Base-by-base conservation (phyloP, 2,329 filamentous ascomycete species). In the Diaporthe humulicola region DNA sequence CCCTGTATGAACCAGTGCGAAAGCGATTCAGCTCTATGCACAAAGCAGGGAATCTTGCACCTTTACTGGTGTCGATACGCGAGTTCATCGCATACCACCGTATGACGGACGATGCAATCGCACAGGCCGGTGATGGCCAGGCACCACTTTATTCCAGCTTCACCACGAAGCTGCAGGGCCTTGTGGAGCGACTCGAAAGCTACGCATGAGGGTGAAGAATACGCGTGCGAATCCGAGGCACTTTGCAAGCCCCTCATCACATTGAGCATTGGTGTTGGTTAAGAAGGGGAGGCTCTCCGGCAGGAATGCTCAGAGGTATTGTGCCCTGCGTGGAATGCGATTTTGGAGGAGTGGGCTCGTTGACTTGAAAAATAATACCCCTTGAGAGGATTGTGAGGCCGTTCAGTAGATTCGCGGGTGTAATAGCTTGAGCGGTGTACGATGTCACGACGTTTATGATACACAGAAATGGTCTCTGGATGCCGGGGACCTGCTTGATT, bases 61-160 rank as follows among this genome's bases (percentile, higher is more conserved):
- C 85, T 19, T 79, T 91, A 19, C 82, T 89, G 56, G 85, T 85
- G 73, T 89, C 89, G 10, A 88, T 91, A 71, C 85, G 86, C 45
- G 88, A 90, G 74, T 91, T 91, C 75, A 87, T 89, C 75, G 82
- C 82, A 19, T 84, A 90, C 78, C 86, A 90, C 74, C 85, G 84
- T 73, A 86, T 89, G 72, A 87, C 89, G 72, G 86, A 84, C 70
- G 85, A 84, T 76, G 83, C 79, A 9, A 77, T 82, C 58, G 80
- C 75, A 40, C 70, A 76, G 58, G 69, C 81, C 25, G 73, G 78
- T 77, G 81, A 83, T 82, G 76, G 79, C 61, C 74, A 81, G 50
- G 76, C 81, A 74, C 72, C 79, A 57, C 78, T 75, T 19, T 79
- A 81, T 33, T 81, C 80, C 19, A 81, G 81, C 17, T 85, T 84